Percentiles rank a stretch among this genome's conserved stretches.
These are phyloP conservation scores for Nicotiana sylvestris DNA, from an alignment of 257 asterid genomes.

Conservation along the genomic window DNA sequence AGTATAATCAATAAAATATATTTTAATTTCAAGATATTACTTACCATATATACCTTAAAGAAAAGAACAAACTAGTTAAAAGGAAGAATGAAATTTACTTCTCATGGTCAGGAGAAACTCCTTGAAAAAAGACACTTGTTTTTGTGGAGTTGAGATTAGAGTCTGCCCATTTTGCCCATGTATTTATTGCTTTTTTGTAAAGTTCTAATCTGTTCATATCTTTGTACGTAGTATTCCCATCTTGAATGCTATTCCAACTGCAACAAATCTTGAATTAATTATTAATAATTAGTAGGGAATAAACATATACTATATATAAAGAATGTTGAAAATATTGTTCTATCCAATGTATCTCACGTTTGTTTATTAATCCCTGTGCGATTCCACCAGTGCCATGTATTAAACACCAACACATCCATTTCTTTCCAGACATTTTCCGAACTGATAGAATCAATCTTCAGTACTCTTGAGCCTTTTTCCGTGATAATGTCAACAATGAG, in stretches of 20 bases:
- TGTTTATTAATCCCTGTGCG: constrained; percentile 45
- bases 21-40: background rate
- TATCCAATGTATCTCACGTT: constrained; percentile 29
- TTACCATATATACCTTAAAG: background rate
- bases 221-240: constrained; percentile 26
- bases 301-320: background rate
- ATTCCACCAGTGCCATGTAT: constrained; percentile 64
- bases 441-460: constrained; percentile 36
- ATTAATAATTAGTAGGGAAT: background rate
- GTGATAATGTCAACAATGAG: constrained; percentile 29
- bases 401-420: constrained; percentile 31
- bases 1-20: background rate
- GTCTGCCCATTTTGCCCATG: constrained; percentile 60
- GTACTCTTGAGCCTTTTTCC: constrained; percentile 17
- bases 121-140: constrained; percentile 49
- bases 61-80: background rate
- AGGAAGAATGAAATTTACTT: constrained; percentile 18
- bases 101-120: constrained; percentile 61
- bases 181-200: constrained; percentile 41
- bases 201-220: constrained; percentile 49
- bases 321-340: background rate
- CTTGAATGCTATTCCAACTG: constrained; percentile 56
- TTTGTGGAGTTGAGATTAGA: constrained; percentile 27
- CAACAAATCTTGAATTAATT: too few relatives aligned
- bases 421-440: constrained; percentile 29